A percentile compares a stretch with the other conserved stretches of the same genome.
phyloP scores from a whole-genome alignment of 306 rosid species.

The Albizia julibrissin region DNA sequence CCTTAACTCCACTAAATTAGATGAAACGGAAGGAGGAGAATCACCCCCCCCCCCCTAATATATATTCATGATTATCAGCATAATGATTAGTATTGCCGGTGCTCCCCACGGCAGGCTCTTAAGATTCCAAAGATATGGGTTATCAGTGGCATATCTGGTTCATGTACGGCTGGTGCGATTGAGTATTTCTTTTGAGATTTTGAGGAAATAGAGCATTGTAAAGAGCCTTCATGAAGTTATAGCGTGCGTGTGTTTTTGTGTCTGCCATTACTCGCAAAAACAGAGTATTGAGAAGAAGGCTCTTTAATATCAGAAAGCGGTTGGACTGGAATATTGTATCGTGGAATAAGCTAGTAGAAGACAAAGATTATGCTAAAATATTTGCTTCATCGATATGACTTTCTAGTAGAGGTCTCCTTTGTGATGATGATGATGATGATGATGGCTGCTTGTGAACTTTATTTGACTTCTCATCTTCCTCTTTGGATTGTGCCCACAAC shows the following conservation, averaged over 20 bases:
- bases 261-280: not conserved
- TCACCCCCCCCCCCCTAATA: too few species aligned
- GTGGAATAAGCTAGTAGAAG: not conserved
- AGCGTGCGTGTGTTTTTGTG: not conserved
- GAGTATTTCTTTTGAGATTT: not conserved
- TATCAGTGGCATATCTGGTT: not conserved
- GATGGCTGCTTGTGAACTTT: conserved; percentile 34
- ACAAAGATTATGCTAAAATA: not conserved
- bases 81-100: not conserved
- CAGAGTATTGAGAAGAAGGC: not conserved
- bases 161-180: not conserved
- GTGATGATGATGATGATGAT: not conserved
- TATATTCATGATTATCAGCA: not conserved
- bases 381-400: conserved; percentile 12
- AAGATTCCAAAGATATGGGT: not conserved
- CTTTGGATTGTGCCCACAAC: conserved; percentile 63
- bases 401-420: conserved; percentile 44
- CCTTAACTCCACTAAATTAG: too few species aligned
- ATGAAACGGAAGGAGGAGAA: too few species aligned
- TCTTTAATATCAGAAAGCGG: not conserved
- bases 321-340: not conserved
- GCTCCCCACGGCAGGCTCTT: not conserved
- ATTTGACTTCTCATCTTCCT: conserved; percentile 21
- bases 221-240: not conserved
- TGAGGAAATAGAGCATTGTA: not conserved